Evolutionary conservation across 257 asterid species (phyloP), one percentile per base, ranked within the genome.

Genomic region (Eustoma russellianum): DNA sequence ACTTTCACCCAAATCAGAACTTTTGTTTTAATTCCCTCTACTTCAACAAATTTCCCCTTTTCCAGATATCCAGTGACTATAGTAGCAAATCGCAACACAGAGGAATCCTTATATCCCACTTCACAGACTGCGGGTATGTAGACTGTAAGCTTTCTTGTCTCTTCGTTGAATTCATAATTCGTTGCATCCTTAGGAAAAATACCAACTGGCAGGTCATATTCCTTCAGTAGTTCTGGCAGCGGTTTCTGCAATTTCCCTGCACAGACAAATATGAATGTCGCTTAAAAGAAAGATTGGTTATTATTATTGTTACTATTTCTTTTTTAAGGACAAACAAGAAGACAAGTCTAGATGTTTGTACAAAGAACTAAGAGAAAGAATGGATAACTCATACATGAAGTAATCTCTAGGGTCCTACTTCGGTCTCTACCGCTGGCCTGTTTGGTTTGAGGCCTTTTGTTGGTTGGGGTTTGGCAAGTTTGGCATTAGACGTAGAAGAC

Each of bases 11-110:
- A 85, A 50, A 88, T 72, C 52, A 70, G 53, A 71, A 80, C 79
- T 65, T 85, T 79, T 10, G 97, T 88, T 73, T 88, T 88, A 13
- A 88, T 83, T 41, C 95, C 95, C n/a, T 80, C 97, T 33, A 85
- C 67, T 11, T 83, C 86, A 6, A 66, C 55, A 52, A 88, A 46
- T 73, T 81, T 85, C 11, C 95, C 95, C 60, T 81, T 83, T 76
- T 83, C 92, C 50, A 88, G 43, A 60, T 64, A 73, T 43, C 81
- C 94, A 2, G 77, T 79, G 41, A 88, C 92, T 1, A 47, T 56
- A 6, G 74, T 77, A 0, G 67, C 34, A 64, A 85, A 88, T 4
- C 92, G 73, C 68, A 88, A 14, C 4, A 80, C 84, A 0, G 95
- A 88, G 33, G 81, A 67, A 58, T 88, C 97, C 59, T 57, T 77